Conservation (phyloP, 192 early-diverging fungal genomes). For the Lobosporangium transversale region DNA sequence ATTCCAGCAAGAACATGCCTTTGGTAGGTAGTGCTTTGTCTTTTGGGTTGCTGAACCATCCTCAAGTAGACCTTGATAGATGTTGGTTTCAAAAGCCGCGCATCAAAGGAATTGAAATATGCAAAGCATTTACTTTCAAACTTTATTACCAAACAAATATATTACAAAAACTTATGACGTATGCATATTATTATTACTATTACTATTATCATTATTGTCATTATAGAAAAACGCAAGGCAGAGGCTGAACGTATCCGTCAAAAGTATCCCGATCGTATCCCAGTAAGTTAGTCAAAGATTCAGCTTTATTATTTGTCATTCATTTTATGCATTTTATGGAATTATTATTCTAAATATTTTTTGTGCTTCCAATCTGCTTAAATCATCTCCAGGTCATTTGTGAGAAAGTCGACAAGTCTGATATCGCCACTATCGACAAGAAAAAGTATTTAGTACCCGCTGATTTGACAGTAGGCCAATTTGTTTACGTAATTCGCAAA, state of each 20-base stretch:
- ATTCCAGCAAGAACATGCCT: slow-evolving; percentile 97
- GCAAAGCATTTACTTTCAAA: too few species aligned
- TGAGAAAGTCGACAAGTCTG: slow-evolving; percentile 98
- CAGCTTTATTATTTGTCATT: slow-evolving; percentile 15
- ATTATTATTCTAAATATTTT: not conserved
- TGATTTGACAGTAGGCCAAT: slow-evolving; percentile 97
- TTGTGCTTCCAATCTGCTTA: not conserved
- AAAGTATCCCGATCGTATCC: slow-evolving; percentile 95
- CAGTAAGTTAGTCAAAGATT: slow-evolving; percentile 53
- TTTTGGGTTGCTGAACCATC: too few species aligned
- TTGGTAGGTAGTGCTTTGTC: slow-evolving; percentile 77
- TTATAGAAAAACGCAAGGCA: slow-evolving; percentile 94
- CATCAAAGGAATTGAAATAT: too few species aligned
- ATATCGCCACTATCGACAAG: slow-evolving; percentile 97
- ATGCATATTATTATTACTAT: too few species aligned
- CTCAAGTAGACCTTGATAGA: too few species aligned
- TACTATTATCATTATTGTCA: slow-evolving; percentile 2
- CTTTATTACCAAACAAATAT: too few species aligned
- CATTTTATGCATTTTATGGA: not conserved
- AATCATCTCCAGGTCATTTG: slow-evolving; percentile 70
- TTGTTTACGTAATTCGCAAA: slow-evolving; percentile 97
- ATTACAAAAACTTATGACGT: too few species aligned
- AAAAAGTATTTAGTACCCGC: slow-evolving; percentile 98
- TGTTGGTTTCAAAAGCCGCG: too few species aligned
- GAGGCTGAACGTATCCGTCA: slow-evolving; percentile 96